Percentiles rank a stretch among this genome's conserved stretches.
phyloP scores from a whole-genome alignment of 2,329 filamentous ascomycete species.

The Thyridium curvatum region DNA sequence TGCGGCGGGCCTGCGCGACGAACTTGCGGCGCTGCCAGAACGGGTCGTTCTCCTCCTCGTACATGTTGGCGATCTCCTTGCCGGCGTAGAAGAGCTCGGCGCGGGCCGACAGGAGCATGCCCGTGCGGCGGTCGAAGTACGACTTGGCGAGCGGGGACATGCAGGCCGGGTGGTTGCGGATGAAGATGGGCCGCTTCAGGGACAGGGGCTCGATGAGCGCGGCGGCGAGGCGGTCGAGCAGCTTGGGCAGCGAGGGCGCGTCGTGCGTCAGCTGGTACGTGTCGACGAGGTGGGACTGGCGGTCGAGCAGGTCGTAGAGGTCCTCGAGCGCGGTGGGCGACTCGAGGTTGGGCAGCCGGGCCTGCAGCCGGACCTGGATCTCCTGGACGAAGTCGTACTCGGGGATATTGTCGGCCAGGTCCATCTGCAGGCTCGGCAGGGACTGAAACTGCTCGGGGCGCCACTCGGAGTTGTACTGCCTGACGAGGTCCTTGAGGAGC shows the following conservation, averaged over 20 bases:
- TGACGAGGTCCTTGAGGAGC: conserved; percentile 56
- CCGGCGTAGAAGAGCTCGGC: conserved; percentile 79
- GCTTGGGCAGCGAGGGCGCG: conserved; percentile 35
- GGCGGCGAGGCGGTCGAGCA: conserved; percentile 77
- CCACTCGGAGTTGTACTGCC: conserved; percentile 40
- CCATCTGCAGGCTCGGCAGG: conserved; percentile 31
- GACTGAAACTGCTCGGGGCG: conserved; percentile 37
- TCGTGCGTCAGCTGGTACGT: no score
- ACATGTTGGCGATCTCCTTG: conserved; percentile 88
- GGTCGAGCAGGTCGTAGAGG: conserved; percentile 14
- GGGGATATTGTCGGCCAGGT: conserved; percentile 34
- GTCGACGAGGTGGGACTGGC: background rate
- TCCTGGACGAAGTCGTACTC: conserved; percentile 77
- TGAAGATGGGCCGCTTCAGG: conserved; percentile 69
- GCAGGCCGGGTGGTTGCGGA: conserved; percentile 82
- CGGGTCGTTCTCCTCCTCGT: conserved; percentile 96
- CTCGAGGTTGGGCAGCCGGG: conserved; percentile 16
- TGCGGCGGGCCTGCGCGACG: conserved; percentile 39
- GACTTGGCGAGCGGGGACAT: conserved; percentile 91
- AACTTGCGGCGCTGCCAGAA: conserved; percentile 83
- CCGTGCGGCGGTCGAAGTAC: conserved; percentile 60
- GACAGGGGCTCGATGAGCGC: conserved; percentile 66
- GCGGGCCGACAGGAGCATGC: conserved; percentile 71
- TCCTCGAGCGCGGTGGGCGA: conserved; percentile 29
- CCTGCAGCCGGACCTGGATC: conserved; percentile 59